Percentiles rank a stretch among this genome's conserved stretches.
Conservation (phyloP, 305 asterid genomes). For the Fraxinus nigra region DNA sequence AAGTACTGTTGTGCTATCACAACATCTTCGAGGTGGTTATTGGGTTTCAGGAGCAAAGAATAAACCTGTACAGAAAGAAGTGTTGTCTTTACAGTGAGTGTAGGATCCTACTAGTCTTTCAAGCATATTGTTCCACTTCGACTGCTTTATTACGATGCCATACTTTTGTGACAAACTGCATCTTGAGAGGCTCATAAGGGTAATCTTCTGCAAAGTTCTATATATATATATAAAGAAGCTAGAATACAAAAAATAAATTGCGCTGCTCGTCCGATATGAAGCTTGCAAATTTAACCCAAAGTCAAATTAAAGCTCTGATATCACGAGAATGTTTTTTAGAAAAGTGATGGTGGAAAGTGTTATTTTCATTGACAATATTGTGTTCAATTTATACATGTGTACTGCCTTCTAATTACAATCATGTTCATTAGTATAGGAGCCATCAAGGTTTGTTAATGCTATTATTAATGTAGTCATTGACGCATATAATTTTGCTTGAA, state of each 20-base stretch:
- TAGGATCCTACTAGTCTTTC: slow-evolving; percentile 88
- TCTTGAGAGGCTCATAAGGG: slow-evolving; percentile 91
- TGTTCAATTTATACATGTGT: too few relatives aligned
- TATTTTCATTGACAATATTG: too few relatives aligned
- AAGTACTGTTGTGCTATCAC: slow-evolving; percentile 85
- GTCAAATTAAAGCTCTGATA: too few relatives aligned
- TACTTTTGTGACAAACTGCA: slow-evolving; percentile 82
- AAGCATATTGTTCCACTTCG: slow-evolving; percentile 87
- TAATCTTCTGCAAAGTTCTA: slow-evolving; percentile 44
- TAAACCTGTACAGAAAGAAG: slow-evolving; percentile 86
- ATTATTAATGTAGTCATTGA: too few relatives aligned
- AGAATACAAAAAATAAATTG: too few relatives aligned
- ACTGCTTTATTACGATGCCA: slow-evolving; percentile 15
- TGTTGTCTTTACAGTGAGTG: slow-evolving; percentile 79
- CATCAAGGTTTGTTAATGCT: too few relatives aligned
- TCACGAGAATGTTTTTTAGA: too few relatives aligned
- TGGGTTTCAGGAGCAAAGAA: background rate
- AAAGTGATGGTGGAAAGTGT: too few relatives aligned
- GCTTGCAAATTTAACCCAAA: background rate
- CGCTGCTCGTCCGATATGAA: background rate
- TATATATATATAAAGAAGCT: too few relatives aligned
- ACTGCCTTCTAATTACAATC: too few relatives aligned
- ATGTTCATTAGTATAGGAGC: too few relatives aligned
- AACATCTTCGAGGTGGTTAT: slow-evolving; percentile 56
- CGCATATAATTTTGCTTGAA: too few relatives aligned